Conservation (phyloP, 768 basidiomycete species). For the Collybia sp. region DNA sequence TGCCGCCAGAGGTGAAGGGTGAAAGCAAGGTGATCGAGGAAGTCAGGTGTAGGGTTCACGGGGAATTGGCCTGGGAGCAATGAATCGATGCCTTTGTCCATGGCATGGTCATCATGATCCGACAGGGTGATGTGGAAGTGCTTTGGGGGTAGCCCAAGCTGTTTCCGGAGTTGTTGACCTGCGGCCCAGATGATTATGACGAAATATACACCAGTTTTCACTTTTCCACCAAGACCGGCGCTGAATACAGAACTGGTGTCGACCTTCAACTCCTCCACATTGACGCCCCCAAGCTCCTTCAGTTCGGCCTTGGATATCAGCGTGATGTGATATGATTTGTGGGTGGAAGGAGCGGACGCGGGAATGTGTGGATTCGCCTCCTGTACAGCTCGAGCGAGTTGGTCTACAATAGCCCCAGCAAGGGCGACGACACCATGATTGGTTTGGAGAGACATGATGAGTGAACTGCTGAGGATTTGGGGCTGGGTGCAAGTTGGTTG, state of each 20-base stretch:
- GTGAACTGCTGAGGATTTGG: conserved; percentile 1
- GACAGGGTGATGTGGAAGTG: conserved; percentile 55
- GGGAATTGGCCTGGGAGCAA: conserved; percentile 34
- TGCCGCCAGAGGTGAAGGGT: conserved; percentile 35
- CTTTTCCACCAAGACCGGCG: conserved; percentile 36
- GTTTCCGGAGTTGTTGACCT: conserved; percentile 45
- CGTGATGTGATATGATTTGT: conserved; percentile 33
- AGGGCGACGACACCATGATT: conserved; percentile 12
- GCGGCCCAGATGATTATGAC: conserved; percentile 52
- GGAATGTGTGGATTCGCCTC: not conserved
- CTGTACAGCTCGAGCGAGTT: conserved; percentile 4
- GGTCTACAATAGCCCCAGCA: conserved; percentile 13
- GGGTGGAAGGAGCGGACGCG: not conserved
- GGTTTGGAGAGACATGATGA: conserved; percentile 5
- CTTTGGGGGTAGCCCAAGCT: conserved; percentile 42
- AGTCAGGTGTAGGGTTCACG: conserved; percentile 18
- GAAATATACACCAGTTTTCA: conserved; percentile 30
- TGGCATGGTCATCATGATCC: conserved; percentile 30
- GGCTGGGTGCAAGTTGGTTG: not conserved
- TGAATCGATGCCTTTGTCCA: conserved; percentile 44
- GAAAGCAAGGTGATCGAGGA: conserved; percentile 43
- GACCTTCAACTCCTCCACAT: conserved; percentile 15
- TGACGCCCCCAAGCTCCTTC: conserved; percentile 14
- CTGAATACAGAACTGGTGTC: conserved; percentile 27
- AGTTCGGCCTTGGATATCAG: conserved; percentile 36